A percentile compares a stretch with the other conserved stretches of the same genome.
phyloP scores from a whole-genome alignment of 2,329 filamentous ascomycete species.

The Pleoardoris graminearum region DNA sequence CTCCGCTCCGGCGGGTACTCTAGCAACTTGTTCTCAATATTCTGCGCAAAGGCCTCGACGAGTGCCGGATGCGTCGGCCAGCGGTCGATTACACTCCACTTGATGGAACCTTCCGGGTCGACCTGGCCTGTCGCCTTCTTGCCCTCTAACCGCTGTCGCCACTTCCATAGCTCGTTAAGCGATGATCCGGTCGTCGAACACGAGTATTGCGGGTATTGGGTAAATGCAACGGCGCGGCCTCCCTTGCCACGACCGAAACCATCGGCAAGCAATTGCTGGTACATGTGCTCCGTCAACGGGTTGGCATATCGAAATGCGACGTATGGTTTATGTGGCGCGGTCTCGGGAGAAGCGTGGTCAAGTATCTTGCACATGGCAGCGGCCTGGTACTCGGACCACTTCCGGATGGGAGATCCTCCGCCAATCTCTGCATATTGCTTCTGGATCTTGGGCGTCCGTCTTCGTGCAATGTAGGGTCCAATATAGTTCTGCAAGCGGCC shows the following conservation, averaged over 20 bases:
- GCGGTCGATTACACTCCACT: slow-evolving; percentile 97
- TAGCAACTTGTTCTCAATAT: slow-evolving; percentile 82
- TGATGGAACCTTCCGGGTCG: slow-evolving; percentile 69
- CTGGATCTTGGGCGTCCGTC: slow-evolving; percentile 93
- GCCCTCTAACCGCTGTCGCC: slow-evolving; percentile 84
- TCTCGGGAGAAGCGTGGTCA: slow-evolving; percentile 87
- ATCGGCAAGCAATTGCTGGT: slow-evolving; percentile 77
- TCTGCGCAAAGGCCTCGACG: slow-evolving; percentile 87
- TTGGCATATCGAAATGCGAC: slow-evolving; percentile 95
- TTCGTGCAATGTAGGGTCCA: slow-evolving; percentile 80
- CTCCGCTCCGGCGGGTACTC: slow-evolving; percentile 83
- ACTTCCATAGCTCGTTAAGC: slow-evolving; percentile 97
- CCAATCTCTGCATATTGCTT: slow-evolving; percentile 95
- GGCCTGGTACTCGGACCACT: slow-evolving; percentile 96
- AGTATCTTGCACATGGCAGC: slow-evolving; percentile 97
- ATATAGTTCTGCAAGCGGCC: slow-evolving; percentile 89
- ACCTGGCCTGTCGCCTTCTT: slow-evolving; percentile 62
- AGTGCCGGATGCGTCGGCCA: slow-evolving; percentile 93
- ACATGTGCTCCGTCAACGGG: slow-evolving; percentile 93
- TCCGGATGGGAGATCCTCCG: slow-evolving; percentile 95
- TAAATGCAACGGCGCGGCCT: slow-evolving; percentile 94
- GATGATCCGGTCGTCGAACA: slow-evolving; percentile 97
- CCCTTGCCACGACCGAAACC: slow-evolving; percentile 88
- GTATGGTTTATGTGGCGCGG: slow-evolving; percentile 95
- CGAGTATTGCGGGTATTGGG: slow-evolving; percentile 97